Conservation (phyloP, 768 basidiomycete species). For the Panus rudis region DNA sequence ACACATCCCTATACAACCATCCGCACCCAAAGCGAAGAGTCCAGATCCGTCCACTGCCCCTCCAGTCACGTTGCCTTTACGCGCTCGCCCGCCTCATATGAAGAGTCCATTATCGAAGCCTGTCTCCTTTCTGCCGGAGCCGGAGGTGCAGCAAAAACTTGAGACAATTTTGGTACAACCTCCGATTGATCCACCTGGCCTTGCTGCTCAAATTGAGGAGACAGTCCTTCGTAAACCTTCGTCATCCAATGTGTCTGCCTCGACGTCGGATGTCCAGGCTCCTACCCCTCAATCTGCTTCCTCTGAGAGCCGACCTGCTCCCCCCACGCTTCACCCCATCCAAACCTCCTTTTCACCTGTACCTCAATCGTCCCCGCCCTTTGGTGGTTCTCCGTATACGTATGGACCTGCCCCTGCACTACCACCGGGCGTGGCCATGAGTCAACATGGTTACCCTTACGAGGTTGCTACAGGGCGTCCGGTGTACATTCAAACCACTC, state of each 20-base stretch:
- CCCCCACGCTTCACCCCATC: slow-evolving; percentile 35
- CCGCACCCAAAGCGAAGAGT: not conserved
- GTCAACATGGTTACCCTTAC: slow-evolving; percentile 72
- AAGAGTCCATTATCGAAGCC: too few species aligned
- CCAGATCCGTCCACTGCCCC: not conserved
- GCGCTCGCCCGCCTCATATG: too few species aligned
- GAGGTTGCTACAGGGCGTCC: slow-evolving; percentile 79
- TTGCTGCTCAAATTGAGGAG: slow-evolving; percentile 34
- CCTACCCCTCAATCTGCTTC: slow-evolving; percentile 8
- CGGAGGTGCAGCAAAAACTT: slow-evolving; percentile 30
- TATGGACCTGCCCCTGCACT: slow-evolving; percentile 47
- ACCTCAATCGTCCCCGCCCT: slow-evolving; percentile 46
- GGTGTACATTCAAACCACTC: slow-evolving; percentile 56
- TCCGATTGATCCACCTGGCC: slow-evolving; percentile 3
- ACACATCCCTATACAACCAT: slow-evolving; percentile 19
- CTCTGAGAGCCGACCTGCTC: slow-evolving; percentile 21
- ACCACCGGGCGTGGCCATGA: slow-evolving; percentile 67
- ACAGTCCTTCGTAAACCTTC: slow-evolving; percentile 36
- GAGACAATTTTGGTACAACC: slow-evolving; percentile 32
- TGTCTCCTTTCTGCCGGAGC: slow-evolving; percentile 17
- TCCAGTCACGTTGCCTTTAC: too few species aligned
- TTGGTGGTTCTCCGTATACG: slow-evolving; percentile 54
- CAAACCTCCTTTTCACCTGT: slow-evolving; percentile 37
- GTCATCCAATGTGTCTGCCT: too few species aligned
- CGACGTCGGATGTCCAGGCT: slow-evolving; percentile 17